Conservation (phyloP, 225 moss, liverwort and hornwort genomes). For the Bryum argenteum region DNA sequence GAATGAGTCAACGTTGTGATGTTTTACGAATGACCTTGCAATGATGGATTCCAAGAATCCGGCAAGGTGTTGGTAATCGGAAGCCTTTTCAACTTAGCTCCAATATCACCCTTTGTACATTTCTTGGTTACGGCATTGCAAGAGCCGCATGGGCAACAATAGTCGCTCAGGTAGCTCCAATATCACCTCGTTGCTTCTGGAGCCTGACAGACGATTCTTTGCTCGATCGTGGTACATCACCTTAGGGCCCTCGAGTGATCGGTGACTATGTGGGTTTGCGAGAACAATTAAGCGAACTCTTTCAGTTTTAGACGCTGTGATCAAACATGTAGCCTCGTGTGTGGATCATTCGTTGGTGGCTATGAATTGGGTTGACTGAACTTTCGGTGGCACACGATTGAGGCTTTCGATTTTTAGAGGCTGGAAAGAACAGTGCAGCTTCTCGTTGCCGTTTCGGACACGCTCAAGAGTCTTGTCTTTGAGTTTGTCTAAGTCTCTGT, state of each 20-base stretch:
- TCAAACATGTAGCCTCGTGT: too few relatives aligned
- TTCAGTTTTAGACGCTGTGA: too few relatives aligned
- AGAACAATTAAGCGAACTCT: too few relatives aligned
- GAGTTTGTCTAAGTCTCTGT: not conserved
- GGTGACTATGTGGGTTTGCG: too few relatives aligned
- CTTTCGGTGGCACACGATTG: not conserved
- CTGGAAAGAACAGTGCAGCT: not conserved
- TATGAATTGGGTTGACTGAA: not conserved
- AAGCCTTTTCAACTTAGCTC: slow-evolving; percentile 77
- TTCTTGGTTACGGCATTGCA: slow-evolving; percentile 84
- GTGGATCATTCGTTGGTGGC: too few relatives aligned
- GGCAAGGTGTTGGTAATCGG: slow-evolving; percentile 70
- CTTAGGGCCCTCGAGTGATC: too few relatives aligned
- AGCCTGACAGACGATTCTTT: too few relatives aligned
- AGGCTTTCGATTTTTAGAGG: too few relatives aligned
- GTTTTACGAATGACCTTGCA: slow-evolving; percentile 59
- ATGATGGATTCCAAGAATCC: slow-evolving; percentile 84
- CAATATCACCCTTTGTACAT: slow-evolving; percentile 69
- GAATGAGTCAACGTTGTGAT: slow-evolving; percentile 4
- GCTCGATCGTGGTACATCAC: too few relatives aligned
- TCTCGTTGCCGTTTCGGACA: slow-evolving; percentile 4
- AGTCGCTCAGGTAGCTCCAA: slow-evolving; percentile 62
- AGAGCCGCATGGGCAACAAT: slow-evolving; percentile 91
- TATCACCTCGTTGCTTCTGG: not conserved
- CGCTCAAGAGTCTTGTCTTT: not conserved